phyloP scores from a whole-genome alignment of 331 rosid genomes.

The Phaseolus coccineus region DNA sequence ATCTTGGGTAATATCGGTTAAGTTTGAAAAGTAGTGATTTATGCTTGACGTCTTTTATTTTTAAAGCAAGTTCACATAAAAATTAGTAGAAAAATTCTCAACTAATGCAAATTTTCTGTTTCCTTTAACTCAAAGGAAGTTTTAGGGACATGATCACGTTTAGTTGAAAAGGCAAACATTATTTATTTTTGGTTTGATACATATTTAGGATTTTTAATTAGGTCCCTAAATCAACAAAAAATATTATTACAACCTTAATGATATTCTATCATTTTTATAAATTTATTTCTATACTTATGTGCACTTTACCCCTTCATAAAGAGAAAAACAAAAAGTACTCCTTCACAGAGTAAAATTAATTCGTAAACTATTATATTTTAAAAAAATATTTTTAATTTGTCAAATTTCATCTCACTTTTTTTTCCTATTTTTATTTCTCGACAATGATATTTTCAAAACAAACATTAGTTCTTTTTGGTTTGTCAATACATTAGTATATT shows the following conservation, averaged over 20 bases:
- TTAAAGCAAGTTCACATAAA: not conserved
- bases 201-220: too few species aligned
- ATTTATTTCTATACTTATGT: not conserved
- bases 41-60: not conserved
- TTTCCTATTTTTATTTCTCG: too few species aligned
- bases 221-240: not conserved
- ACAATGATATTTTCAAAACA: too few species aligned
- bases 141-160: not conserved
- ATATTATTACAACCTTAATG: not conserved
- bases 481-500: too few species aligned
- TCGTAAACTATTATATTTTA: too few species aligned
- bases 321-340: too few species aligned
- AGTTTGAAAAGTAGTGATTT: not conserved
- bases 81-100: not conserved
- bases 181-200: not conserved
- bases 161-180: not conserved
- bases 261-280: not conserved
- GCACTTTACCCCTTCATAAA: too few species aligned
- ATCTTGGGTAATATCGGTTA: not conserved
- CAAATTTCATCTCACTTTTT: too few species aligned
- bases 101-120: not conserved
- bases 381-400: too few species aligned
- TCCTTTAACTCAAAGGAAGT: not conserved
- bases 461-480: too few species aligned
- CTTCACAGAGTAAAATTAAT: too few species aligned